Conservation (phyloP, 306 rosid genomes). For the Cucurbita moschata region DNA sequence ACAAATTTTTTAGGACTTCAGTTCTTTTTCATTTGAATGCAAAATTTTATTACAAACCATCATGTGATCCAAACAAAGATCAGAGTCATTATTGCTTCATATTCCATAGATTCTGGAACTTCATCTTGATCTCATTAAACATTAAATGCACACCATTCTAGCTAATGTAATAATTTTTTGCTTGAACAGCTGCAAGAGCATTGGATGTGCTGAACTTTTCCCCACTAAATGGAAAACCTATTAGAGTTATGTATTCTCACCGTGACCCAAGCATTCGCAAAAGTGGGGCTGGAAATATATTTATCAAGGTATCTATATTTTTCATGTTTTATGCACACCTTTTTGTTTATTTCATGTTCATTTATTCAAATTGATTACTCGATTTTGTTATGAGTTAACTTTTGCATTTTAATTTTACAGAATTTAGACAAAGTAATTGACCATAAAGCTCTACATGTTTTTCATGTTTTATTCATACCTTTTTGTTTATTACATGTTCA, state of each 20-base stretch:
- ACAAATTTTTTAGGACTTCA: background rate
- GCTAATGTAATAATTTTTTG: background rate
- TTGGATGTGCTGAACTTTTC: constrained; percentile 19
- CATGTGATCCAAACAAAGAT: background rate
- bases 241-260: constrained; percentile 25
- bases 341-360: background rate
- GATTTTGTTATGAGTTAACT: background rate
- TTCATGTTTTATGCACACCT: background rate
- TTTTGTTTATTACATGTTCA: background rate
- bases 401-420: background rate
- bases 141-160: background rate
- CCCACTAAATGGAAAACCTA: constrained; percentile 20
- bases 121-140: background rate
- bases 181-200: constrained; percentile 19
- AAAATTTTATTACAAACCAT: too few relatives aligned
- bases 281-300: constrained; percentile 27
- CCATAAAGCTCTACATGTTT: constrained; percentile 20
- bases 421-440: constrained; percentile 24
- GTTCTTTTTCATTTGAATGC: background rate
- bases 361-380: background rate
- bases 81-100: background rate
- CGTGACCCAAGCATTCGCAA: constrained; percentile 24
- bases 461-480: too few relatives aligned
- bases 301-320: constrained; percentile 17
- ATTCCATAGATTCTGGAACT: background rate